Base-by-base conservation (phyloP, 2,329 filamentous ascomycete species). In the Phialemonium atrogriseum region DNA sequence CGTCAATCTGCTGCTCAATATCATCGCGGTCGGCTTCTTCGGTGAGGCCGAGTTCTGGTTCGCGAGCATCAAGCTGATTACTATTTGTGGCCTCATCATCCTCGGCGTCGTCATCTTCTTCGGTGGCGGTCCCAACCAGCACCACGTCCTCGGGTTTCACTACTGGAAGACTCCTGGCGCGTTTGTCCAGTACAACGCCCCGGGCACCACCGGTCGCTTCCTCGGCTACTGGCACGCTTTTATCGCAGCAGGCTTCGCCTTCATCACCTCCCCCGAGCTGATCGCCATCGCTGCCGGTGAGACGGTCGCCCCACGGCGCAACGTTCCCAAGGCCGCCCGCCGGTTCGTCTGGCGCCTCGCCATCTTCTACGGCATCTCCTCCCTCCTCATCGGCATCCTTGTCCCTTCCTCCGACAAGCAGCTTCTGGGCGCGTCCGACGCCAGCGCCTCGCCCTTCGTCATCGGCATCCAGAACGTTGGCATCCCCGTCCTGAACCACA, bases 391-490 rank as follows among this genome's bases (percentile, higher is more conserved):
- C 26, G 75, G 77, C 32, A 64, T 74, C 45, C 61, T 79, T 34
- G 71, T 75, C 6, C 66, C 85, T 2, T 81, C 77, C 48, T 66
- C 84, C 39, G 74, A 88, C 44, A 64, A 66, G 2, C 32, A 32
- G 7, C 66, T 89, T 40, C 59, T 59, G 20, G 68, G 64, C 29
- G 67, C 68, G 2, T 77, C 77, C 42, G 62, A 70, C 44, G 74
- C 75, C 7, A 68, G 65, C 7, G 70, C 74, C 2, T 78, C 71
- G 19, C 77, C 77, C 2, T 75, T 78, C 53, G 73, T 77, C 30
- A 71, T 77, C 41, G 79, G 80, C 19, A 84, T 85, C 57, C 67
- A 77, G 49, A 62, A 70, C 14, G 66, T 80, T 5, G 67, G 73
- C 9, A 84, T 88, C 44, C 56, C 60, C 3, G 69, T 65, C 1